Base-by-base conservation (phyloP, 371 early-diverging fungal genomes). In the Syncephalis fuscata region DNA sequence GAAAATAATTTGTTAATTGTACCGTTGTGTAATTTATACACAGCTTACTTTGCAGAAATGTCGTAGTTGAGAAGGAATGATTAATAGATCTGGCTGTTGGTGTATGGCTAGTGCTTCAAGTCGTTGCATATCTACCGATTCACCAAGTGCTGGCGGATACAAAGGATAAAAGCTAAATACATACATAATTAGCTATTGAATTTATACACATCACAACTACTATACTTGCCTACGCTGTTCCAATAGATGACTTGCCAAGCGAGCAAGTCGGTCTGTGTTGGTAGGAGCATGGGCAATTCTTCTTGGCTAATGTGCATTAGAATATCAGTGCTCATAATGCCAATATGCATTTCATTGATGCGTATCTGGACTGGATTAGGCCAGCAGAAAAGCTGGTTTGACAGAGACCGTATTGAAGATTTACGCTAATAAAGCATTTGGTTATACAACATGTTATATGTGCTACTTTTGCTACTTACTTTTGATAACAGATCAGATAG, bases 311-410 rank as follows among this genome's bases (percentile, higher is more conserved):
- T 44, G 39, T 78, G 72, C 48, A 73, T 66, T 42, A 89, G 50
- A 10, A 74, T 61, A 56, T 94, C 92, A 23, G 70, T 65, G 15
- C 76, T 82, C 39, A 71, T 74, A 22, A 84, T 58, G 0, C 80
- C 81, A 57, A 92, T 59, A 3, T 71, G 65, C 38, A 77, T 62
- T 45, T 88, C 91, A 57, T 94, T 89, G 54, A 91, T 65, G 3
- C 66, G 57, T 40, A 92, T 68, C 50, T 78, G 79, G 3, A 76
- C 76, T 15, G 94, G 94, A 56, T 94, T 94, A 26, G 82, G 75
- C 17, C 86, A 59, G 21, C 74, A 65, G n/a, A 61, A 57, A n/a
- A 78, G 50, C 10, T 67, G 62, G 50, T 60, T 52, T 7, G 51
- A 59, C 50, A 40, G 48, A 48, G 58, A 53, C 16, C 40, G 61